Evolutionary conservation across 2,329 filamentous ascomycete species (phyloP), one percentile per base, ranked within the genome.

Genomic region (Diaporthe capsici): DNA sequence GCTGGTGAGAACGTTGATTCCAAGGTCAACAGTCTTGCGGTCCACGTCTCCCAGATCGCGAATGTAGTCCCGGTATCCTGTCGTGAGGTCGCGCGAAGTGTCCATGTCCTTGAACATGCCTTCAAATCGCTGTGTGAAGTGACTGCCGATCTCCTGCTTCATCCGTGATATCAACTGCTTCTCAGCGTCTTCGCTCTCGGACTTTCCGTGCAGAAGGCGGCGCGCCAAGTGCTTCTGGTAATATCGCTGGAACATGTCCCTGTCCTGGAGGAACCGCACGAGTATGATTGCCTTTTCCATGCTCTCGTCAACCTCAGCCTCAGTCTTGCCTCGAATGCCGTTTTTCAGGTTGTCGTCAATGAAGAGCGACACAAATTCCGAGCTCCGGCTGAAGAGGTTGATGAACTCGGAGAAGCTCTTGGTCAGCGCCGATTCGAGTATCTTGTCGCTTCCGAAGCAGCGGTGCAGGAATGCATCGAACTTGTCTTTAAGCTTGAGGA

Each of bases 81-180:
- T 86, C 0, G 94, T 95, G 37, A 98, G 89, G 78, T 98, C 96
- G 73, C 93, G 92, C 0, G 96, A 98, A 17, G 96, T 92, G 22
- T 93, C 92, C 91, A 98, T 96, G 81, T 99, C 97, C 84, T 95
- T 96, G 87, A 99, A 98, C 95, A 99, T 98, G 78, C 95, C 94
- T 82, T 99, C 97, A 60, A 99, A 91, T 82, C 97, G 98, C 81
- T 92, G 88, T 0, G 97, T 98, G 83, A 98, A 98, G 79, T 95
- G 93, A 83, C 97, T 98, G 53, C 97, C 97, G 71, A 98, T 92
- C 83, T 98, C 96, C 81, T 97, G 92, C 89, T 98, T 98, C 95
- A 99, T 98, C 78, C 96, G 94, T 0, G 93, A 94, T 71, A 99
- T 97, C 91, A 99, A 97, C 81, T 97, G 94, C 83, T 96, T 96